Evolutionary conservation across 306 rosid species (phyloP), one percentile per base, ranked within the genome.

Genomic region (Trifolium pratense): DNA sequence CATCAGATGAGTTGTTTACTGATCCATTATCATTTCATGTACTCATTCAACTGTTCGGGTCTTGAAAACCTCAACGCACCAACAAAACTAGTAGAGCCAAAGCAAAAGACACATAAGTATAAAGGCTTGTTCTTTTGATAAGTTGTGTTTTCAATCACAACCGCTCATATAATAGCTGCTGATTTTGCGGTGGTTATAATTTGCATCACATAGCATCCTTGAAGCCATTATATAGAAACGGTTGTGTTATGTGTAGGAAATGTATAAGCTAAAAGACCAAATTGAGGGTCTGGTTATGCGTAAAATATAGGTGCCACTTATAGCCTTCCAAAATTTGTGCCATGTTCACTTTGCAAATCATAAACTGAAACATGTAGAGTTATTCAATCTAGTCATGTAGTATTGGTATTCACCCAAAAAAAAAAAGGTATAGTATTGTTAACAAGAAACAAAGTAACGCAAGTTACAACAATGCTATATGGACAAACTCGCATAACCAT

Each of bases 81-180:
- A 21, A 91, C 74, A 73, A 85, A 87, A 83, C 97, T n/a, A n/a
- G n/a, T n/a, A n/a, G n/a, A n/a, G n/a, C n/a, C n/a, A n/a, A n/a
- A n/a, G n/a, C n/a, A n/a, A n/a, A 89, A 90, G 55, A 78, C 96
- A 76, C 2, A 21, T 94, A n/a, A n/a, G n/a, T n/a, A 88, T 86
- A 91, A 90, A 31, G 96, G 96, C 17, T 75, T 78, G 90, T 95
- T 90, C 87, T 86, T 86, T 97, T 97, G 91, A 48, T 89, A 94
- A 80, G 64, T 94, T 90, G 86, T 94, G 99, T 71, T 85, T 90
- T 86, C 97, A 91, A 55, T 90, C 89, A 62, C 83, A 94, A 14
- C 96, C 96, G 29, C 66, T 78, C 84, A 86, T 94, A 57, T 89
- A 76, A 80, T 94, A 94, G 77, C 99, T 94, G 82, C 97, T 91